Evolutionary conservation across 345 rosid species (phyloP), one percentile per base, ranked within the genome.

Genomic region (Combretum micranthum): DNA sequence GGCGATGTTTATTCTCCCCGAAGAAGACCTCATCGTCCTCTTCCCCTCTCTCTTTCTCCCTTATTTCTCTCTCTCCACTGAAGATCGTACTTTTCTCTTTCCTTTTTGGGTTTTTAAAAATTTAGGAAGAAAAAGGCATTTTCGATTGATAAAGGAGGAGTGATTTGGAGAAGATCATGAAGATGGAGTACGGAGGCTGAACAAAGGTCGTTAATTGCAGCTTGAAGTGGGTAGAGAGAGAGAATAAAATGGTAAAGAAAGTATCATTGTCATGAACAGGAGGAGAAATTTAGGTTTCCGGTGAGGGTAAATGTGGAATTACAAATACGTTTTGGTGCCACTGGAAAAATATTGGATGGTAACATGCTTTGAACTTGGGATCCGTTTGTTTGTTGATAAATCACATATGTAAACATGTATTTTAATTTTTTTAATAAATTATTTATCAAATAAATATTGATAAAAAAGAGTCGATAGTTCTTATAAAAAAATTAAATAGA

Each of bases 1-100:
- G 8, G 89, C 75, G 56, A 93, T 83, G 77, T 89, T 81, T 64
- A 89, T 80, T 47, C 64, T 69, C 61, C 68, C 91, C 13, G 73
- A 57, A 47, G 87, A 72, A 20, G 88, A 74, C 65, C 78, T 81
- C 99, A 89, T 76, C 51, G 22, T 83, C 50, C 47, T 66, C 39
- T 25, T n/a, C 11, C 45, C 6, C 56, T 44, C 44, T 55, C 49
- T n/a, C 44, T 63, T 47, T 52, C 57, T 57, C 42, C 51, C 53
- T 17, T 17, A 22, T 37, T 16, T 46, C 50, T 26, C 22, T 49
- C 25, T 14, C 14, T 42, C 20, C 42, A n/a, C 23, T 48, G 22
- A 3, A 20, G 12, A 2, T 39, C 32, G 23, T 19, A 17, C 44
- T 42, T 16, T 13, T 32, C 14, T 16, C 44, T 37, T 14, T 16